phyloP scores from a whole-genome alignment of 2,329 filamentous ascomycete genomes.

The Cercospora canescens region DNA sequence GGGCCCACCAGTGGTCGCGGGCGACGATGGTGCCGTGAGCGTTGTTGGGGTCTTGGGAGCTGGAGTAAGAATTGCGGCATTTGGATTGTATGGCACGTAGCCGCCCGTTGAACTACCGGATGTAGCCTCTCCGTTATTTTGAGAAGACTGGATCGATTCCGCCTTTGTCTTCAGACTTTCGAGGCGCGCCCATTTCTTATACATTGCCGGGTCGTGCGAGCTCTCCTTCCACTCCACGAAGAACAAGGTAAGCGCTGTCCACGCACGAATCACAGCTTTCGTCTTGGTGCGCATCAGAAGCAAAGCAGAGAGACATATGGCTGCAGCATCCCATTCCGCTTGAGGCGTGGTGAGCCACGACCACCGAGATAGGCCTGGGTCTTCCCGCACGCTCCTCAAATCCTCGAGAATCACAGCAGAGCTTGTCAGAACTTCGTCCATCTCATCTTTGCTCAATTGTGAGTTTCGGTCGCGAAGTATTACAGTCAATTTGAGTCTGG shows the following conservation, averaged over 20 bases:
- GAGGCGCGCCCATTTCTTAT: slow-evolving; percentile 15
- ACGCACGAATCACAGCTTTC: slow-evolving; percentile 12
- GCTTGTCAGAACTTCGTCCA: slow-evolving; percentile 20
- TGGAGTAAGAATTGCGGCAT: not conserved
- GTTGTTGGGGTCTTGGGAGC: not conserved
- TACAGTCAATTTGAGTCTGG: slow-evolving; percentile 18
- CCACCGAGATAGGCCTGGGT: slow-evolving; percentile 17
- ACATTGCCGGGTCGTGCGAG: slow-evolving; percentile 13
- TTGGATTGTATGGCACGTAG: slow-evolving; percentile 8
- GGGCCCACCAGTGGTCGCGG: not conserved
- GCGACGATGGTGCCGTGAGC: not conserved
- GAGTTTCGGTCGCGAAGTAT: slow-evolving; percentile 8
- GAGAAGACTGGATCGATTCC: slow-evolving; percentile 9
- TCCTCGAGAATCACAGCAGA: slow-evolving; percentile 13
- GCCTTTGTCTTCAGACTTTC: slow-evolving; percentile 9
- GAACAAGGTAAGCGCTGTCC: slow-evolving; percentile 15
- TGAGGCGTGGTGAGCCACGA: slow-evolving; percentile 18
- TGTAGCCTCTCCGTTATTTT: not conserved
- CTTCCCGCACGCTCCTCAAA: slow-evolving; percentile 14
- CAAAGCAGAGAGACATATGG: slow-evolving; percentile 15
- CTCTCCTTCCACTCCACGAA: slow-evolving; percentile 19
- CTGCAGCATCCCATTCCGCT: slow-evolving; percentile 20
- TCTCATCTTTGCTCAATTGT: slow-evolving; percentile 6
- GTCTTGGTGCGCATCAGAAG: slow-evolving; percentile 12
- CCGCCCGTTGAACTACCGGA: not conserved